These are phyloP conservation scores for Turnera subulata DNA, from an alignment of 345 rosid genomes.

Conservation along the genomic window DNA sequence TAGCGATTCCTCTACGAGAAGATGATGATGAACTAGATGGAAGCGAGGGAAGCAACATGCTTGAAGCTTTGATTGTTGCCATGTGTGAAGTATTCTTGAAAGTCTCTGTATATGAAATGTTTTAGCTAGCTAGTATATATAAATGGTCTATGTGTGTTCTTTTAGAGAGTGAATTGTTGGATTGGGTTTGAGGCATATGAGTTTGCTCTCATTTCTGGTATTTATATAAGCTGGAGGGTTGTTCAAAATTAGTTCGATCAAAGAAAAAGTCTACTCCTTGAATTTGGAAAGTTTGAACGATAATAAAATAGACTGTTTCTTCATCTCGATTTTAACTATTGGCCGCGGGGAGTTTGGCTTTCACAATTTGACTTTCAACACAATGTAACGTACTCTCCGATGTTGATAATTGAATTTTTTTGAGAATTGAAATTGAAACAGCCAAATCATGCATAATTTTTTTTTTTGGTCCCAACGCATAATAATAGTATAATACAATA, in stretches of 20 bases:
- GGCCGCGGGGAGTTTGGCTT: neutral
- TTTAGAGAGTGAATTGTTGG: neutral
- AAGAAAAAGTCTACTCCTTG: no score
- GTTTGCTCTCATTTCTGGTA: no score
- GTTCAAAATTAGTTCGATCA: no score
- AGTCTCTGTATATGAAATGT: no score
- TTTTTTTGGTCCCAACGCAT: no score
- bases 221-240: neutral
- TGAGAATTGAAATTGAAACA: neutral
- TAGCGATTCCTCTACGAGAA: neutral
- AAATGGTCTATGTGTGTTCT: neutral
- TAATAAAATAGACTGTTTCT: neutral
- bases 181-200: neutral
- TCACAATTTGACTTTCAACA: conserved; percentile 7
- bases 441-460: neutral
- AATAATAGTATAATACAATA: no score
- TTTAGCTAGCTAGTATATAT: neutral
- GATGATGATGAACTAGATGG: conserved; percentile 3
- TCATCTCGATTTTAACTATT: no score
- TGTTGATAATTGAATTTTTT: neutral
- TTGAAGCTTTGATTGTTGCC: conserved; percentile 29
- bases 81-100: neutral
- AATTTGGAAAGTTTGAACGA: neutral
- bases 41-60: conserved; percentile 6
- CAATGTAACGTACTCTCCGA: neutral